Base-by-base conservation (phyloP, 2,329 filamentous ascomycete species). In the Fusarium caatingaense region DNA sequence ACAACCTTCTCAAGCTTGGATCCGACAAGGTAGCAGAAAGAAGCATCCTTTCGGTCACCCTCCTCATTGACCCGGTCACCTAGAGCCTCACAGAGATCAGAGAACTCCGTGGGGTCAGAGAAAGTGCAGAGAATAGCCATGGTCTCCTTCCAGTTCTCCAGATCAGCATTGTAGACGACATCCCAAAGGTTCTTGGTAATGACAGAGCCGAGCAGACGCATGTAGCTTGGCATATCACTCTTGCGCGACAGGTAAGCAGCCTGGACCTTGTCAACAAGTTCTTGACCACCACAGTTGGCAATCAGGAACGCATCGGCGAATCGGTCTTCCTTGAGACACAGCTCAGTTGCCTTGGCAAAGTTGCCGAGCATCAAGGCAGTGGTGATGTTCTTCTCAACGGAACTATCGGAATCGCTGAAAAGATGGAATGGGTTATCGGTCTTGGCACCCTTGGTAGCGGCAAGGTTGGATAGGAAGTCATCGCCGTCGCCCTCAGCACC, bases 1-100 rank as follows among this genome's bases (percentile, higher is more conserved):
- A 98, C 93, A 25, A 98, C 95, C 87, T 99, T 99, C 81, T 99
- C 95, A 7, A 99, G 86, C 83, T 98, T 98, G 20, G 95, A 97
- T 64, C 96, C 95, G 46, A 95, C 94, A 66, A 99, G 84, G 81
- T 94, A 99, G 81, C 97, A 99, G 87, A 99, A 97, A 1, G 93
- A 94, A 34, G 96, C 96, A 80, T 99, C 93, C 79, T 97, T 95
- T 67, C 93, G 88, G 41, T 90, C 87, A 23, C 88, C 88, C n/a
- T 84, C 83, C 76, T 97, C 95, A 68, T 93, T 87, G 42, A 99
- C 88, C 30, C 97, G 89, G 79, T 99, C 97, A 73, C 96, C 96
- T 23, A 99, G 88, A 30, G 93, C 93, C 79, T 99, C 96, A 76
- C 95, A 99, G 13, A 99, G 89, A 77, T 98, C 94, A 8, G 95